Conservation (phyloP, 2,329 filamentous ascomycete species). For the Spiromastix sp. region DNA sequence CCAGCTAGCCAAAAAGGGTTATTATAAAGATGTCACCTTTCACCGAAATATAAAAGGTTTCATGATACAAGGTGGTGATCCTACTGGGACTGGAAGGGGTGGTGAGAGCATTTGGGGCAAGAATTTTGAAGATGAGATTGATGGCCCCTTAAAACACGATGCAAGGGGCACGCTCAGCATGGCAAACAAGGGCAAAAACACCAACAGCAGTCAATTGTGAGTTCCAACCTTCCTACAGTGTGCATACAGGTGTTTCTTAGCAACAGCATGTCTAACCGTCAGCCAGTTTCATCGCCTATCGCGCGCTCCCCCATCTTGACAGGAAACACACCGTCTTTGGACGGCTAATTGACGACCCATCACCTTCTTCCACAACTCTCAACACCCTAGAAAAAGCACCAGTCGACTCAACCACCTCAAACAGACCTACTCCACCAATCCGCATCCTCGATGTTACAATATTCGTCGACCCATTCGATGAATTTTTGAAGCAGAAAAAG, state of each 20-base stretch:
- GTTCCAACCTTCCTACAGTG: constrained; percentile 27
- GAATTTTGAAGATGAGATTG: constrained; percentile 87
- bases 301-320: constrained; percentile 73
- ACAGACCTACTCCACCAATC: constrained; percentile 68
- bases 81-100: constrained; percentile 83
- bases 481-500: constrained; percentile 69
- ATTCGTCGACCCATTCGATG: constrained; percentile 89
- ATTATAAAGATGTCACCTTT: constrained; percentile 75
- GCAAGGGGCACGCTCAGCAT: constrained; percentile 73
- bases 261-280: background rate
- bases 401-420: constrained; percentile 58
- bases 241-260: too few relatives aligned
- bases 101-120: constrained; percentile 88
- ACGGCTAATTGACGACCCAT: constrained; percentile 60
- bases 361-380: constrained; percentile 41
- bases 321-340: constrained; percentile 97
- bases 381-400: constrained; percentile 66
- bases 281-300: constrained; percentile 72
- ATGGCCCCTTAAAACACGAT: constrained; percentile 78
- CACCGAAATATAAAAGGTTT: constrained; percentile 93
- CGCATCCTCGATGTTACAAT: constrained; percentile 73
- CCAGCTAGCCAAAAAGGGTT: constrained; percentile 74
- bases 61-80: constrained; percentile 97
- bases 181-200: constrained; percentile 98
- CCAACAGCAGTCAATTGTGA: constrained; percentile 80